These are phyloP conservation scores for Chlamydomonas eustigma DNA, from an alignment of 139 green algal species.

Conservation along the genomic window DNA sequence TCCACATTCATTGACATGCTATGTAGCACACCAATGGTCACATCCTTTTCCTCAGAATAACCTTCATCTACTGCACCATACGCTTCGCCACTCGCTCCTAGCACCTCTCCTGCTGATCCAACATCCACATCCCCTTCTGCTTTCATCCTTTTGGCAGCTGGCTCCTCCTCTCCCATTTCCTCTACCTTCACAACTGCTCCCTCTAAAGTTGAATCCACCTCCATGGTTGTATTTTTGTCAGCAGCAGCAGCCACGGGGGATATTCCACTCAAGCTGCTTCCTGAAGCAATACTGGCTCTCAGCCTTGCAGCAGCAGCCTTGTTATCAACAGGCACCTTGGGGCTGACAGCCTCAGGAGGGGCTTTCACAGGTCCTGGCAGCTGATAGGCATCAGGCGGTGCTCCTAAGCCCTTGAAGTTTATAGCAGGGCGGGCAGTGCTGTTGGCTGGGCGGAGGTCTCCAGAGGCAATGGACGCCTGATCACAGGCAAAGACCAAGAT, in stretches of 20 bases:
- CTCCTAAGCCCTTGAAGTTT: conserved; percentile 3
- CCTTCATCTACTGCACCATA: too few relatives aligned
- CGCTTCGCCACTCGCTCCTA: background rate
- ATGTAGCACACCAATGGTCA: background rate
- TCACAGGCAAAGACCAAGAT: background rate
- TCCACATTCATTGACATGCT: background rate
- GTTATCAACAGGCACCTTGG: conserved; percentile 37
- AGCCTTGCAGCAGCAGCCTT: conserved; percentile 59
- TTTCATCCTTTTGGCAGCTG: background rate
- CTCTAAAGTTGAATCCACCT: background rate
- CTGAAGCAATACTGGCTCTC: background rate
- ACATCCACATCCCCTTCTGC: background rate
- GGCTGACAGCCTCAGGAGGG: background rate
- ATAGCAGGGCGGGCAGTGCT: background rate
- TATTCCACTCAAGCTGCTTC: background rate
- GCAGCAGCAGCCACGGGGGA: background rate
- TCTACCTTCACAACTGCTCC: background rate
- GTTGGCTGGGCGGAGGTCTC: background rate
- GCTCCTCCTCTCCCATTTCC: background rate
- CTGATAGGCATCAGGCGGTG: conserved; percentile 8
- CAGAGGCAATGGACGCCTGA: background rate
- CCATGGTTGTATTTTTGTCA: conserved; percentile 4
- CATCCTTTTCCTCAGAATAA: too few relatives aligned
- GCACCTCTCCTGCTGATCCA: background rate
- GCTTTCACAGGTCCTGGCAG: background rate